A percentile compares a stretch with the other conserved stretches of the same genome.
Conservation (phyloP, 2,329 filamentous ascomycete genomes). For the Alternaria sp. region DNA sequence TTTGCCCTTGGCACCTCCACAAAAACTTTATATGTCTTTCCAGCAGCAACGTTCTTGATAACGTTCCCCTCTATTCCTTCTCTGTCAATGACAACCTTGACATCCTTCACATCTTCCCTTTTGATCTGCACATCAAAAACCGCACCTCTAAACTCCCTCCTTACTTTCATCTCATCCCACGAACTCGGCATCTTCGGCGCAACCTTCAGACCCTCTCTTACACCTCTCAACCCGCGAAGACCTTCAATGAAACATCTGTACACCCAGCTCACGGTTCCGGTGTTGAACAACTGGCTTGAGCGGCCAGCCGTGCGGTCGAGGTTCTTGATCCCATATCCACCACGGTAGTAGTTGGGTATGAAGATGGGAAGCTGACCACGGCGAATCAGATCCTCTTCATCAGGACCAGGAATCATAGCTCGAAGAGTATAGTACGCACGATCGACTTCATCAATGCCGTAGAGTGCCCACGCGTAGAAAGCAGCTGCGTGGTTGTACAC, state of each 20-base stretch:
- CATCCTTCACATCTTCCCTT: constrained; percentile 53
- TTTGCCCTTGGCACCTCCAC: constrained; percentile 48
- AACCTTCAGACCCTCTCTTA: constrained; percentile 58
- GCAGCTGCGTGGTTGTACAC: constrained; percentile 67
- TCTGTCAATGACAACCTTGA: constrained; percentile 55
- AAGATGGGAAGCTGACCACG: constrained; percentile 66
- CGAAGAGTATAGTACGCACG: constrained; percentile 62
- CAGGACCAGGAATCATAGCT: constrained; percentile 64
- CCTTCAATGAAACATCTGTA: constrained; percentile 66
- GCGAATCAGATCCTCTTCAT: constrained; percentile 60
- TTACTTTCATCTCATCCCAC: constrained; percentile 61
- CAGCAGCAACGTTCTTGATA: constrained; percentile 56
- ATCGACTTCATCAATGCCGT: constrained; percentile 60
- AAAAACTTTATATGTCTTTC: constrained; percentile 57
- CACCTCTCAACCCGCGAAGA: constrained; percentile 63
- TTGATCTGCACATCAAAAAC: constrained; percentile 59
- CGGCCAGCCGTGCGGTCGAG: constrained; percentile 59
- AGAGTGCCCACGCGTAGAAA: constrained; percentile 65
- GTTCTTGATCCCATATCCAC: constrained; percentile 41
- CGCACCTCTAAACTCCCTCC: constrained; percentile 61
- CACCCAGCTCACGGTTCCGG: constrained; percentile 65
- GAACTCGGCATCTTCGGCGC: constrained; percentile 61
- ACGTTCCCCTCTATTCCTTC: constrained; percentile 52
- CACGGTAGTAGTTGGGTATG: constrained; percentile 66
- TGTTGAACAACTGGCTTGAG: constrained; percentile 67